Evolutionary conservation across 208 protist species (phyloP), one percentile per base, ranked within the genome.

Genomic region (Sergeia podlipaevii): DNA sequence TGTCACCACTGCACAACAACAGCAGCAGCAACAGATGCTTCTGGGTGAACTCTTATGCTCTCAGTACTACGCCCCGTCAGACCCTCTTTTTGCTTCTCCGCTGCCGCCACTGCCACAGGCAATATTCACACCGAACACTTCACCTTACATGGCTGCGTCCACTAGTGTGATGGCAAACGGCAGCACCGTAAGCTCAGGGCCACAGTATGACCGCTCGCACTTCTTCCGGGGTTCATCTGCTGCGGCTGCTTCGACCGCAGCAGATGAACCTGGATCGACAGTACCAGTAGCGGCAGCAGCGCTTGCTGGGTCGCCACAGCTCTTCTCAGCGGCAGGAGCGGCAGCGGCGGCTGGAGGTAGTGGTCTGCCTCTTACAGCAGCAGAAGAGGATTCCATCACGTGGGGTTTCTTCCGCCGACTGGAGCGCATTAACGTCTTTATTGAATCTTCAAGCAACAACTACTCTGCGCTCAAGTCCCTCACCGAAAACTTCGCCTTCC

Each of bases 401-500:
- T 49, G 70, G 56, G 65, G 63, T 2, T 79, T 85, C n/a, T 56
- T 73, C 33, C 63, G 70, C 32, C 77, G 85, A 29, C 58, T 93
- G 23, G 60, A 64, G 30, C 48, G 54, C 11, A 24, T 80, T 13
- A 44, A 50, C 15, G 50, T 89, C 3, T 23, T 28, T 15, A 70
- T 87, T 2, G 74, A 88, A 33, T 54, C 69, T 1, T 68, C 81
- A 3, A 74, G 70, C 55, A 88, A 89, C 55, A 89, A 88, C 70
- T 93, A 93, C 58, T 80, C 74, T 21, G 65, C 81, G 7, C 53
- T 93, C 23, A 93, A 93, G 63, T 86, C 85, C 0, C 63, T 93
- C 36, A 82, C 76, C 13, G 80, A 93, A 54, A 93, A 93, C 68
- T 72, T 88, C 11, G 85, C 85, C 32, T 93, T 93, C 37, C 54